Evolutionary conservation across 768 basidiomycete species (phyloP), one percentile per base, ranked within the genome.

Genomic region (Russula foetens): DNA sequence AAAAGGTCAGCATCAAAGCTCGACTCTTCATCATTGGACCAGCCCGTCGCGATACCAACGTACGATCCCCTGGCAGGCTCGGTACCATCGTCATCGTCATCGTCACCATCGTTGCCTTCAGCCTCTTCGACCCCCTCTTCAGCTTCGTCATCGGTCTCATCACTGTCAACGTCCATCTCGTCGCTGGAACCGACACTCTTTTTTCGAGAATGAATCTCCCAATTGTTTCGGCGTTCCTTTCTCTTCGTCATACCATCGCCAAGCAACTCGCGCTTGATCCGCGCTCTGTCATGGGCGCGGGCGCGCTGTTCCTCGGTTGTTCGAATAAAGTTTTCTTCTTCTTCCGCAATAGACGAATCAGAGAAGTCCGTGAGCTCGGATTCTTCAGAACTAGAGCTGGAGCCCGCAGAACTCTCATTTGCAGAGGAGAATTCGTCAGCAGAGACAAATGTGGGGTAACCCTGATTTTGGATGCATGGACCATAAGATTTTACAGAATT

Each of bases 1-100:
- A 92, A 92, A 0, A 92, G 71, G 62, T 92, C 89, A 11, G 90
- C 90, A 66, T 92, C 90, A 66, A 90, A 88, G 61, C 79, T 82
- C 2, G 84, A 85, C 69, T 90, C 89, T 24, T 80, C 88, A 59
- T 85, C 86, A 21, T 87, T 86, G 43, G 85, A 86, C 89, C 88
- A 92, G 45, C 86, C 84, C 1, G 85, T 85, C 50, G 81, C 84
- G 49, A 88, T 77, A 50, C 86, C 87, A 43, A 80, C 79, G 67
- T 84, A 88, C 50, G 75, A 73, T 41, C 71, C 70, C 51, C 69
- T 71, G 19, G 69, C 66, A 39, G 67, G 60, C 28, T 65, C 64
- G 63, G 65, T 70, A n/a, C 66, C 68, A 23, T 72, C 71, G 21
- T 71, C 73, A 21, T 71, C 72, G 33, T 69, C 71, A 46, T 72